Conservation (phyloP, 768 basidiomycete genomes). For the Lentinula guzmanii region DNA sequence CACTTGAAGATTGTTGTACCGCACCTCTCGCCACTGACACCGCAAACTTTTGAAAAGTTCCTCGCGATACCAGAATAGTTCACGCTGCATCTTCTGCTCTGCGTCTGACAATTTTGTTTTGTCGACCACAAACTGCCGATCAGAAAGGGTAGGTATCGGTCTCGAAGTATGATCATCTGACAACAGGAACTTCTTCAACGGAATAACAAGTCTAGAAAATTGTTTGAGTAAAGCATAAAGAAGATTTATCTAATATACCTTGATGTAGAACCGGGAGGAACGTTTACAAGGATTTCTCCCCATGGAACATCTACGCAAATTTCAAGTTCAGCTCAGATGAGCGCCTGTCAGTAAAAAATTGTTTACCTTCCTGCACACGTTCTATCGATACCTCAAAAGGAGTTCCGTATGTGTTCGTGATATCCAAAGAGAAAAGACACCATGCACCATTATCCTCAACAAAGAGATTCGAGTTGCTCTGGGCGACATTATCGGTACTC, state of each 20-base stretch:
- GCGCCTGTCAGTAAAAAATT: background rate
- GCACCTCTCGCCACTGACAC: slow-evolving; percentile 84
- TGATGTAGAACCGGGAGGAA: slow-evolving; percentile 86
- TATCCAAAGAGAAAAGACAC: slow-evolving; percentile 86
- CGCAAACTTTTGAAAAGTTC: slow-evolving; percentile 65
- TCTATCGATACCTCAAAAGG: slow-evolving; percentile 88
- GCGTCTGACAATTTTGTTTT: slow-evolving; percentile 55
- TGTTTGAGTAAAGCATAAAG: background rate
- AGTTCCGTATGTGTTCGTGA: slow-evolving; percentile 86
- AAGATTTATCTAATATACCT: slow-evolving; percentile 37
- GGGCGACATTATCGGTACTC: slow-evolving; percentile 12
- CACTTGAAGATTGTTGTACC: background rate
- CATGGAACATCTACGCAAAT: slow-evolving; percentile 29
- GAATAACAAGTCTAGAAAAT: slow-evolving; percentile 52
- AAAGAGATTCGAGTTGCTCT: slow-evolving; percentile 23
- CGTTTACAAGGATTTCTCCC: slow-evolving; percentile 45
- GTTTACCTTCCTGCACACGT: slow-evolving; percentile 54
- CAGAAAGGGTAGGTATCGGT: slow-evolving; percentile 80
- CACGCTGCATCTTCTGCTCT: slow-evolving; percentile 62
- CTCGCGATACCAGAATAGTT: slow-evolving; percentile 96
- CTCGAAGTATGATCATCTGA: slow-evolving; percentile 47
- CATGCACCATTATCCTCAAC: slow-evolving; percentile 54
- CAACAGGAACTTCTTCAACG: slow-evolving; percentile 65
- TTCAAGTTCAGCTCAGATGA: background rate
- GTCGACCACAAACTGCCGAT: slow-evolving; percentile 86